phyloP scores from a whole-genome alignment of 2,329 filamentous ascomycete genomes.

The Fusarium torulosum region DNA sequence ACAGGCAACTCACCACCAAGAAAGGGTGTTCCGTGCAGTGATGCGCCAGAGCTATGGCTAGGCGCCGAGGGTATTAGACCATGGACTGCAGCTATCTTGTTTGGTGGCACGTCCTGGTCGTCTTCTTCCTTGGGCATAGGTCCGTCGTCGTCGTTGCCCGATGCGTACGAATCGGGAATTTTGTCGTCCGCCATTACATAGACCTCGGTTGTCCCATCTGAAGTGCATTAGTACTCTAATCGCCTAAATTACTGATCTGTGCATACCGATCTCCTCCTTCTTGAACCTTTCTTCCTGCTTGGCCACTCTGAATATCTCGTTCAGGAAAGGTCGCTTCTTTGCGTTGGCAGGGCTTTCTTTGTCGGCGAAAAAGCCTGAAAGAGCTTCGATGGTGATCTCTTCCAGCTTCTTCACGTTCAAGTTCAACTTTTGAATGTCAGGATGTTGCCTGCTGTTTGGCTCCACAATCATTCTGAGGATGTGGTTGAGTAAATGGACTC shows the following conservation, averaged over 20 bases:
- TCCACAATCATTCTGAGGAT: conserved; percentile 70
- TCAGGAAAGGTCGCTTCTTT: conserved; percentile 67
- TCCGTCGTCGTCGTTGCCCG: conserved; percentile 60
- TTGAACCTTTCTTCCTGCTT: conserved; percentile 67
- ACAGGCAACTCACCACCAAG: conserved; percentile 60
- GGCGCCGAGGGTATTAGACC: conserved; percentile 53
- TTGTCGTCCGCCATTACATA: conserved; percentile 67
- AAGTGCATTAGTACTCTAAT: conserved; percentile 15
- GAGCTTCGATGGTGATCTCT: conserved; percentile 68
- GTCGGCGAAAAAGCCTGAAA: conserved; percentile 66
- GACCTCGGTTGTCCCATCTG: conserved; percentile 63
- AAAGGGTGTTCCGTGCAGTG: conserved; percentile 53
- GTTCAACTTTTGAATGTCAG: conserved; percentile 64
- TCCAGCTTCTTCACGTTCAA: conserved; percentile 69
- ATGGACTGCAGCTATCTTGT: conserved; percentile 52
- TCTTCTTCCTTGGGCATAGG: conserved; percentile 60
- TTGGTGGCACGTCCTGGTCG: conserved; percentile 55
- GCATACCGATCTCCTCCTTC: conserved; percentile 68
- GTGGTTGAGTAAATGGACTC: conserved; percentile 69
- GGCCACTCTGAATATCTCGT: conserved; percentile 73
- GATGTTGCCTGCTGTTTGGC: conserved; percentile 63
- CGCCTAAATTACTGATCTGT: neutral
- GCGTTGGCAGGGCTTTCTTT: conserved; percentile 67
- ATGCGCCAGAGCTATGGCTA: conserved; percentile 54
- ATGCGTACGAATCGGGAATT: conserved; percentile 60